Percentiles rank a stretch among this genome's conserved stretches.
These are phyloP conservation scores for Tetracladium maxilliforme DNA, from an alignment of 2,329 filamentous ascomycete genomes.

Conservation along the genomic window DNA sequence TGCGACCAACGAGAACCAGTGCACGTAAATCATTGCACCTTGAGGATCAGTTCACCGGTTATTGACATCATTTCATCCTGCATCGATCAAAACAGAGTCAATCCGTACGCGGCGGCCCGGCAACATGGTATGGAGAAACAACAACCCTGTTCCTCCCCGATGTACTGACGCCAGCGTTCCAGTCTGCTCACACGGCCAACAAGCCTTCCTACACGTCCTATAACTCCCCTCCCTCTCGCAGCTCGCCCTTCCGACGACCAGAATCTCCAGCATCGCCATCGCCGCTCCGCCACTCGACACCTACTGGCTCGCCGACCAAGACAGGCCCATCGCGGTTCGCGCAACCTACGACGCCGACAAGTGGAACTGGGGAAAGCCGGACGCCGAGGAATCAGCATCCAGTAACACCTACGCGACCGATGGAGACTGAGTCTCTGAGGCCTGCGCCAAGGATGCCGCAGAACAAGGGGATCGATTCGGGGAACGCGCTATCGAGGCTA, in stretches of 20 bases:
- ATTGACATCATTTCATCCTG: too few species aligned
- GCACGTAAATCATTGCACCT: too few species aligned
- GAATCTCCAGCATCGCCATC: slow-evolving; percentile 53
- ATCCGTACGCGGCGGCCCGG: neutral
- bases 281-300: slow-evolving; percentile 45
- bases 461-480: too few species aligned
- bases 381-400: neutral
- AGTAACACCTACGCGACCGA: slow-evolving; percentile 13
- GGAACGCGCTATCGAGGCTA: slow-evolving; percentile 53
- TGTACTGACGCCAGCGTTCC: slow-evolving; percentile 5
- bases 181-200: slow-evolving; percentile 43
- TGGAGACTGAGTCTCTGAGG: slow-evolving; percentile 18
- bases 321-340: slow-evolving; percentile 14
- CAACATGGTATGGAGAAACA: slow-evolving; percentile 2
- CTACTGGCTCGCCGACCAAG: slow-evolving; percentile 45
- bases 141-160: slow-evolving; percentile 2
- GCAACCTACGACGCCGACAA: neutral
- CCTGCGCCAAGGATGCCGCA: too few species aligned
- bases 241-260: slow-evolving; percentile 47
- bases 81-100: too few species aligned
- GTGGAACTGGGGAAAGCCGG: slow-evolving; percentile 2
- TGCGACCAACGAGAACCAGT: too few species aligned
- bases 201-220: slow-evolving; percentile 61
- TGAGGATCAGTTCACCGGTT: too few species aligned
- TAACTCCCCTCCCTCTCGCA: slow-evolving; percentile 53